phyloP scores from a whole-genome alignment of 75 land plant species.

The Selaginella tamariscina region DNA sequence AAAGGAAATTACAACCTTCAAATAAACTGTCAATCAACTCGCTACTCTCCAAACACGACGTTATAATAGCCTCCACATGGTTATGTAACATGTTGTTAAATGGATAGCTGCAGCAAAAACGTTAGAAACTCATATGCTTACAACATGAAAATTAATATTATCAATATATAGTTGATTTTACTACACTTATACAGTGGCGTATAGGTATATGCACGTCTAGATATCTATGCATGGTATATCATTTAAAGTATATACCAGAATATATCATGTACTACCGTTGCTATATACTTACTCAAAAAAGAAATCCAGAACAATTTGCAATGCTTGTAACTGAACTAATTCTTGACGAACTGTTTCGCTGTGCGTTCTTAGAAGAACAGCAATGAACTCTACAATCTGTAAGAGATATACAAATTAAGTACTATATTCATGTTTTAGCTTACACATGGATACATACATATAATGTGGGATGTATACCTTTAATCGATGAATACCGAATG shows the following conservation, averaged over 20 bases:
- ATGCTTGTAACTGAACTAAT: conserved; percentile 54
- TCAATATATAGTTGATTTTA: conserved; percentile 1
- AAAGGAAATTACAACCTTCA: conserved; percentile 58
- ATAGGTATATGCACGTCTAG: no score
- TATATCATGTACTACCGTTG: background rate
- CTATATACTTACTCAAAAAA: conserved; percentile 85
- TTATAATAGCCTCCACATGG: conserved; percentile 65
- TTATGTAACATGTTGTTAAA: conserved; percentile 91
- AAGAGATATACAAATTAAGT: background rate
- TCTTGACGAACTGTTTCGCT: conserved; percentile 79
- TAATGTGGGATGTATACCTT: no score
- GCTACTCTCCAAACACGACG: conserved; percentile 74
- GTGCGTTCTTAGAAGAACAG: conserved; percentile 59
- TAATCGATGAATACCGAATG: conserved; percentile 86
- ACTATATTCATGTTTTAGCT: no score
- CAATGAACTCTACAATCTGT: conserved; percentile 94
- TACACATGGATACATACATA: no score
- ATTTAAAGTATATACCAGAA: background rate
- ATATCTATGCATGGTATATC: no score
- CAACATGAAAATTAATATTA: background rate
- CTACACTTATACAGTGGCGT: background rate
- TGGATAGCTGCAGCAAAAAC: conserved; percentile 52
- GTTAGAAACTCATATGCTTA: background rate
- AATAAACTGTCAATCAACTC: conserved; percentile 65
- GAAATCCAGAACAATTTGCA: conserved; percentile 43